Conservation (phyloP, 179 eudicot genomes). For the Vitellaria paradoxa region DNA sequence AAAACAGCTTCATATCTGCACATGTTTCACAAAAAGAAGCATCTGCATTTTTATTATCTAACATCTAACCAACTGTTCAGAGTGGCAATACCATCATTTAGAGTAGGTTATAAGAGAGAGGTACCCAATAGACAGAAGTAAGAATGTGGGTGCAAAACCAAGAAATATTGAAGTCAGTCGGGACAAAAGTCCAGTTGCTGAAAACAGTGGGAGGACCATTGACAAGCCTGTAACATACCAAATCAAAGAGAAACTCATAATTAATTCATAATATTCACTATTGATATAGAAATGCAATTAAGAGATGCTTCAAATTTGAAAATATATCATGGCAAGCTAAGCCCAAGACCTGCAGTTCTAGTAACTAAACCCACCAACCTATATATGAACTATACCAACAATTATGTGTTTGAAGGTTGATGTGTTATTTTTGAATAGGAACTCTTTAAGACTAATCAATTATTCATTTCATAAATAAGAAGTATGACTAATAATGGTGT, state of each 20-base stretch:
- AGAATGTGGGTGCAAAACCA: conserved; percentile 95
- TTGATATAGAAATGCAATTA: not conserved
- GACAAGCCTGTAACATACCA: conserved; percentile 54
- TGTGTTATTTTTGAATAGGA: not conserved
- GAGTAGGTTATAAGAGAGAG: conserved; percentile 20
- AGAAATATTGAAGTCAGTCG: conserved; percentile 87
- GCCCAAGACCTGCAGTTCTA: not conserved
- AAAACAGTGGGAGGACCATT: conserved; percentile 82
- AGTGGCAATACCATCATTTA: not conserved
- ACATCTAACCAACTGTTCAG: not conserved
- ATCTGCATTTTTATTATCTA: not conserved
- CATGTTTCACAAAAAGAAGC: conserved; percentile 14
- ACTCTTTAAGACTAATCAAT: not conserved
- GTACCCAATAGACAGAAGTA: conserved; percentile 95
- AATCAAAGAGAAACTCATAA: conserved; percentile 4
- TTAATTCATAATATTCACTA: not conserved
- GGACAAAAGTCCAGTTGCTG: conserved; percentile 74
- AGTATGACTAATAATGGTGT: not conserved
- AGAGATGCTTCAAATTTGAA: not conserved
- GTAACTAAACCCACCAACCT: not conserved
- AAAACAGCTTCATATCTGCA: conserved; percentile 94
- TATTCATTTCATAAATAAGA: not conserved
- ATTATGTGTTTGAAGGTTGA: not conserved
- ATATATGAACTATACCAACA: conserved; percentile 5
- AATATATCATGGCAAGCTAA: not conserved